Conservation (phyloP, 805 yeast genomes). For the Lipomyces lipofer region DNA sequence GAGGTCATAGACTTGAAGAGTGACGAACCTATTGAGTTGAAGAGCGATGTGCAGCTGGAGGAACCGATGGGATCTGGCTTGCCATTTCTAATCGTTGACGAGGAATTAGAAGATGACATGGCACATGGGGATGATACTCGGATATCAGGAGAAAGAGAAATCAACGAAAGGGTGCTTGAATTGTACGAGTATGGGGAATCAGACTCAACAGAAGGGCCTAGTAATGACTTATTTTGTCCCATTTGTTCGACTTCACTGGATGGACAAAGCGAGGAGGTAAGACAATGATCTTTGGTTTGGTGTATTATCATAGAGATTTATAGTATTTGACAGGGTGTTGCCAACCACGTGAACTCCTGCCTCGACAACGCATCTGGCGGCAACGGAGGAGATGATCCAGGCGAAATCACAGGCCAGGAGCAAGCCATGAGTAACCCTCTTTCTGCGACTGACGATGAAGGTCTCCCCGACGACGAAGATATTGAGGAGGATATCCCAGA, state of each 20-base stretch:
- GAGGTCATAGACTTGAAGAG: neutral
- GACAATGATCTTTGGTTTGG: neutral
- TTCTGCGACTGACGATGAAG: neutral
- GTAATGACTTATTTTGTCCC: neutral
- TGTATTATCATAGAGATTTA: neutral
- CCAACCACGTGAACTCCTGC: slow-evolving; percentile 5
- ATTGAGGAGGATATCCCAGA: neutral
- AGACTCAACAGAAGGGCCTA: too few species aligned
- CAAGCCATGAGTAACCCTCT: neutral
- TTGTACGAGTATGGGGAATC: too few species aligned
- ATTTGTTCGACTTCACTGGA: neutral
- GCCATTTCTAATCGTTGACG: too few species aligned
- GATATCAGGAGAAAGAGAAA: too few species aligned
- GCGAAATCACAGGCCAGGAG: neutral
- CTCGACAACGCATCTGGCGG: neutral
- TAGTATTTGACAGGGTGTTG: neutral
- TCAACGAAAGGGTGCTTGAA: too few species aligned
- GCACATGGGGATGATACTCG: too few species aligned
- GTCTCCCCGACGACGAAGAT: neutral
- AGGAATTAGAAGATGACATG: too few species aligned
- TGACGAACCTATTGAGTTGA: neutral
- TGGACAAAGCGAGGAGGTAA: neutral
- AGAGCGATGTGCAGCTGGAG: too few species aligned
- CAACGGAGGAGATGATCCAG: neutral
- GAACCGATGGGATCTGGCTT: too few species aligned